Evolutionary conservation across 306 rosid genomes (phyloP).

Genomic region (Lathyrus sativus): DNA sequence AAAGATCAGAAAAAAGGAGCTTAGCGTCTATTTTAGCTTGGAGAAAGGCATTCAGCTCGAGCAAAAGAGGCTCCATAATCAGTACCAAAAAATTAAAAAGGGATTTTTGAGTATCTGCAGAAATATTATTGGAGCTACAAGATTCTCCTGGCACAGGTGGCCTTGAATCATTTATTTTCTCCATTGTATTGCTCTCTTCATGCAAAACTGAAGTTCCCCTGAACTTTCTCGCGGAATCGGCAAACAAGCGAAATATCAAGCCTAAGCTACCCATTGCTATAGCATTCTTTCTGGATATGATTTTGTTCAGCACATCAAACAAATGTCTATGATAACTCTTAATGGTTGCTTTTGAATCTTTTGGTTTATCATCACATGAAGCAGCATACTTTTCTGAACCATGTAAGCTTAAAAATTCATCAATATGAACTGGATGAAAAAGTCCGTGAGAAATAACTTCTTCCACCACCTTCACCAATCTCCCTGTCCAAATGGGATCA

Average conservation of each 20-base stretch:
- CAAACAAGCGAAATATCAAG: constrained; percentile 61
- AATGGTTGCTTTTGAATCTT: constrained; percentile 51
- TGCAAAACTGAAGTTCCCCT: constrained; percentile 50
- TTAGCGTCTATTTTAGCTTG: constrained; percentile 44
- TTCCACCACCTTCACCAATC: constrained; percentile 57
- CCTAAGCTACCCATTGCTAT: constrained; percentile 68
- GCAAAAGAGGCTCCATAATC: constrained; percentile 78
- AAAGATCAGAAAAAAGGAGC: constrained; percentile 47
- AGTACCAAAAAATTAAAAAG: constrained; percentile 70
- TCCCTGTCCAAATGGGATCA: constrained; percentile 47
- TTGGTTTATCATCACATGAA: constrained; percentile 47
- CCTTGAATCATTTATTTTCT: constrained; percentile 38
- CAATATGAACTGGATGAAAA: constrained; percentile 73
- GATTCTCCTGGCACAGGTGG: constrained; percentile 44
- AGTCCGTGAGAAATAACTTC: constrained; percentile 77
- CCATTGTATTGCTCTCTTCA: constrained; percentile 44
- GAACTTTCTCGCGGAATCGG: constrained; percentile 54
- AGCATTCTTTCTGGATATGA: constrained; percentile 55
- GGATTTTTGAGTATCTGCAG: constrained; percentile 60
- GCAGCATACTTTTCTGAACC: constrained; percentile 56
- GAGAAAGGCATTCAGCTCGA: constrained; percentile 44
- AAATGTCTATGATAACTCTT: constrained; percentile 85
- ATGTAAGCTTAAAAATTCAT: constrained; percentile 72
- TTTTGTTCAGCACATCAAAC: constrained; percentile 60
- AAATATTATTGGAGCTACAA: constrained; percentile 43